Conservation (phyloP, 2,329 filamentous ascomycete genomes). For the Colletotrichum tamarilloi region DNA sequence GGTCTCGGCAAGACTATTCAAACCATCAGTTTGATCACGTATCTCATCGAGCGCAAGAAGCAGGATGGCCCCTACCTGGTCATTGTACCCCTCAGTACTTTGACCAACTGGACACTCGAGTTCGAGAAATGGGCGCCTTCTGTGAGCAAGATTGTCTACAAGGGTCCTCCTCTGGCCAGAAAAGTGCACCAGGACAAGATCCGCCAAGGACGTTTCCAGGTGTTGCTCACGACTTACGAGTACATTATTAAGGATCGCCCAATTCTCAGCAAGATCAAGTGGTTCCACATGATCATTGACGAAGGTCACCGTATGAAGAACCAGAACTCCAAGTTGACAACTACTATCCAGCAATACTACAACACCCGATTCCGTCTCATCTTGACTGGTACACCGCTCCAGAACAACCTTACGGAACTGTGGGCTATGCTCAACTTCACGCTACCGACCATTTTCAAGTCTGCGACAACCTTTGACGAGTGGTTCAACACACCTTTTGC, state of each 20-base stretch:
- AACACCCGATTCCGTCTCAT: conserved; percentile 94
- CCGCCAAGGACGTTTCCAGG: conserved; percentile 94
- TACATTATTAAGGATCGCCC: conserved; percentile 99
- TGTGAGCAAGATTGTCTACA: conserved; percentile 91
- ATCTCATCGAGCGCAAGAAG: conserved; percentile 95
- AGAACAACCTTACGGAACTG: conserved; percentile 95
- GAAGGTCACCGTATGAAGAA: conserved; percentile 99
- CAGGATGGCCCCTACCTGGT: conserved; percentile 94
- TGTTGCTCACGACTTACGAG: conserved; percentile 96
- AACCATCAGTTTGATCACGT: conserved; percentile 96
- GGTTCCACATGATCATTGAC: conserved; percentile 99
- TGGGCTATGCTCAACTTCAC: conserved; percentile 99
- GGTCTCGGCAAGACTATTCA: conserved; percentile 99
- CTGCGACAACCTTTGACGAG: conserved; percentile 97
- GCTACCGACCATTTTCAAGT: conserved; percentile 98
- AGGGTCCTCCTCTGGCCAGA: conserved; percentile 88
- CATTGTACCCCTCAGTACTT: conserved; percentile 94
- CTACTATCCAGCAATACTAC: conserved; percentile 95
- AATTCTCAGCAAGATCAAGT: conserved; percentile 97
- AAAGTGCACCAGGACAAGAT: conserved; percentile 95
- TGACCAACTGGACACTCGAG: conserved; percentile 98
- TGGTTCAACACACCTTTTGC: conserved; percentile 99
- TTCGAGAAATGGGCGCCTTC: conserved; percentile 99
- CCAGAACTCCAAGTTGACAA: conserved; percentile 92
- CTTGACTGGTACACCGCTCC: conserved; percentile 94